A percentile compares a stretch with the other conserved stretches of the same genome.
Evolutionary conservation across 192 early-diverging fungal genomes (phyloP).

Genomic region (Backusella westeae): DNA sequence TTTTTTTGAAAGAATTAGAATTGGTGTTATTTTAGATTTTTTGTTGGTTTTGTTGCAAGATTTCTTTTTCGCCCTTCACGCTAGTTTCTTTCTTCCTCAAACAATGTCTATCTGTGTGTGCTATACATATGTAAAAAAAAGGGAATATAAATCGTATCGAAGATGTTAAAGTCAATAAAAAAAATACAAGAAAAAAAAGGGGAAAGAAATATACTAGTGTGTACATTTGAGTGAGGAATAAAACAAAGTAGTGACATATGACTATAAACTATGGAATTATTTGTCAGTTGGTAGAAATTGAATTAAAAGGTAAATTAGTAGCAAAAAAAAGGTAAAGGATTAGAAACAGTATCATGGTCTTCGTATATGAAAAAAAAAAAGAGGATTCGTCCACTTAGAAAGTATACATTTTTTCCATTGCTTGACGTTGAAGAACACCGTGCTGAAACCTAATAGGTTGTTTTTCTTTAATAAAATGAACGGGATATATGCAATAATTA

Average conservation of each 20-base stretch:
- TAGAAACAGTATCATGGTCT: background rate
- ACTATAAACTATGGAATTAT: background rate
- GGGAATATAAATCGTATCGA: background rate
- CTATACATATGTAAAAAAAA: constrained; percentile 12
- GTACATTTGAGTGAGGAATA: background rate
- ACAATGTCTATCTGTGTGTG: background rate
- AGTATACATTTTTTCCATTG: constrained; percentile 42
- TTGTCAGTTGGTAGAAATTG: background rate
- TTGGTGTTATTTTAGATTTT: background rate
- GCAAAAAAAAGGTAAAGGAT: background rate
- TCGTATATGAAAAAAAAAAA: background rate
- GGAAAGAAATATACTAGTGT: constrained; percentile 1
- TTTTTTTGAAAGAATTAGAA: background rate
- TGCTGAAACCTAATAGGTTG: constrained; percentile 32
- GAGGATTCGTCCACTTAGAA: constrained; percentile 9
- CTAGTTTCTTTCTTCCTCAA: background rate
- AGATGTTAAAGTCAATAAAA: constrained; percentile 4
- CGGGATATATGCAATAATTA: background rate
- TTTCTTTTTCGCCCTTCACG: background rate
- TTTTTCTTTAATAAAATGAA: background rate
- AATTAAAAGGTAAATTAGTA: background rate
- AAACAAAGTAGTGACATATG: background rate
- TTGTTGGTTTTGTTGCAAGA: background rate
- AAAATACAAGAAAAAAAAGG: constrained; percentile 5
- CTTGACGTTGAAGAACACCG: constrained; percentile 36